Conservation (phyloP, 2,329 filamentous ascomycete genomes). For the Paraphaeosphaeria sporulosa region DNA sequence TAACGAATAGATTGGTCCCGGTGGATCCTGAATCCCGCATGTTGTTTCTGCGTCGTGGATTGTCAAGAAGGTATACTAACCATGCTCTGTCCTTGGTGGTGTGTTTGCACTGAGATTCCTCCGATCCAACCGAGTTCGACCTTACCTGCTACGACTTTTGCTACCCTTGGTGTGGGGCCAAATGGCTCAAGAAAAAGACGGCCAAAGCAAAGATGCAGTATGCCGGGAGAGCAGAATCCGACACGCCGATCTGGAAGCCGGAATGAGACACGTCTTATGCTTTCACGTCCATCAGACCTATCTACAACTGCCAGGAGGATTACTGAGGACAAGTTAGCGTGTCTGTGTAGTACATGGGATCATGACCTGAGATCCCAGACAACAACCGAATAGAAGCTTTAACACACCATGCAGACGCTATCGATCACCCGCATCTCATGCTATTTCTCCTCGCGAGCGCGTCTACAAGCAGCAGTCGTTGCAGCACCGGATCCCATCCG, state of each 20-base stretch:
- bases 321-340: background rate
- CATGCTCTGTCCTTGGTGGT: background rate
- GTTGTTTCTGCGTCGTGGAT: background rate
- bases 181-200: background rate
- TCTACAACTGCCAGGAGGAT: background rate
- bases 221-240: background rate
- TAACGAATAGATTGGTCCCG: background rate
- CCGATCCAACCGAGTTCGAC: background rate
- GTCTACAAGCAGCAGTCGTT: no score
- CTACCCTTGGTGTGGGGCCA: background rate
- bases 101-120: background rate
- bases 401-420: no score
- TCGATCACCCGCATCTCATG: no score
- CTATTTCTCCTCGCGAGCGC: no score
- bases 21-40: background rate
- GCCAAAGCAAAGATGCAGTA: background rate
- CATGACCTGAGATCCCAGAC: no score
- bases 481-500: no score
- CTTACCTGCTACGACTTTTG: background rate
- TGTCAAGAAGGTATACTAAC: background rate
- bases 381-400: no score
- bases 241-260: background rate
- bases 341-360: no score
- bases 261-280: background rate
- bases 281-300: background rate